phyloP scores from a whole-genome alignment of 805 yeast genomes.

The Ogataea glucozyma region DNA sequence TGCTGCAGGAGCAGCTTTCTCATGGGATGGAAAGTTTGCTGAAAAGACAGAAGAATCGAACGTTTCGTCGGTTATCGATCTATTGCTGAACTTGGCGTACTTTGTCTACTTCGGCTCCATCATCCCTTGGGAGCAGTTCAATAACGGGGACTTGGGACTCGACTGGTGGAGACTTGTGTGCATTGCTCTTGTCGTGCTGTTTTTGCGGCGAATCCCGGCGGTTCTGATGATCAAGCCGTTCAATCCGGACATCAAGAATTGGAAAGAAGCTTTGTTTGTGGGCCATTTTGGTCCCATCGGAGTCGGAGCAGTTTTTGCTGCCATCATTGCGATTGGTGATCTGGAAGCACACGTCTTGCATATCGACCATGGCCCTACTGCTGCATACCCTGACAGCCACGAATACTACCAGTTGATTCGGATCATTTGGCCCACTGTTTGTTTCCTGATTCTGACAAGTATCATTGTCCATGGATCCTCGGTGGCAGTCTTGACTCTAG shows the following conservation, averaged over 20 bases:
- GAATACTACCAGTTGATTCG: slow-evolving; percentile 35
- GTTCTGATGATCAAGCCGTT: slow-evolving; percentile 55
- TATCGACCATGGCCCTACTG: slow-evolving; percentile 37
- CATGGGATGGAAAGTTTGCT: slow-evolving; percentile 74
- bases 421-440: slow-evolving; percentile 52
- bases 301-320: slow-evolving; percentile 40
- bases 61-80: slow-evolving; percentile 65
- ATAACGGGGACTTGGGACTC: slow-evolving; percentile 45
- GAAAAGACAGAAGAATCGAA: slow-evolving; percentile 59
- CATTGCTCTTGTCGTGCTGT: slow-evolving; percentile 51
- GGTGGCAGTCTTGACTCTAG: slow-evolving; percentile 61
- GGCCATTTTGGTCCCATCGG: slow-evolving; percentile 83
- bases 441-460: slow-evolving; percentile 53
- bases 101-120: slow-evolving; percentile 72
- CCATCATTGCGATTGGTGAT: slow-evolving; percentile 37
- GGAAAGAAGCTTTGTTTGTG: slow-evolving; percentile 69
- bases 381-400: slow-evolving; percentile 29
- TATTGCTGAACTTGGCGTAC: slow-evolving; percentile 62
- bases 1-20: slow-evolving; percentile 71
- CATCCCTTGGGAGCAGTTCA: slow-evolving; percentile 67
- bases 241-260: slow-evolving; percentile 59
- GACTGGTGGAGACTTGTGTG: slow-evolving; percentile 54
- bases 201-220: slow-evolving; percentile 56
- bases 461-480: slow-evolving; percentile 65
- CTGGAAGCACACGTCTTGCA: slow-evolving; percentile 39